Evolutionary conservation across 345 rosid species (phyloP).

Genomic region (Gossypium australe): DNA sequence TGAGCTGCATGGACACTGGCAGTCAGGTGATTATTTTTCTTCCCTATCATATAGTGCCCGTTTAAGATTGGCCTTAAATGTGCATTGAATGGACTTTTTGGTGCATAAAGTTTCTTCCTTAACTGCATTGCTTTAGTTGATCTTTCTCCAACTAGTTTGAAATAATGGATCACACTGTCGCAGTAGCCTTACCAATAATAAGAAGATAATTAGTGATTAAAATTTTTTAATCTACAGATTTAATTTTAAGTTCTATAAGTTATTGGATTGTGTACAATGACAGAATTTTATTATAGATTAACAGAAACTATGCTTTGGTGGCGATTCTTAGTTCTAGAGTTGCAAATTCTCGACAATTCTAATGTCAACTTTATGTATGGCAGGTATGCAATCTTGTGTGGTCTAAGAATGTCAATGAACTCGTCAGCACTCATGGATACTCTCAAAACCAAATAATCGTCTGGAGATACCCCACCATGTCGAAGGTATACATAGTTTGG

Average conservation of each 20-base stretch:
- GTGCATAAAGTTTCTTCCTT: not conserved
- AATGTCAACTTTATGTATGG: not conserved
- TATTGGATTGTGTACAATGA: not conserved
- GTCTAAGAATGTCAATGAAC: slow-evolving; percentile 98
- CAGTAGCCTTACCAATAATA: not conserved
- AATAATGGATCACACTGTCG: not conserved
- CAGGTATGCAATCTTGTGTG: slow-evolving; percentile 98
- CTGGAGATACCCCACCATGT: slow-evolving; percentile 98
- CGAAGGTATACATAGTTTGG: slow-evolving; percentile 51
- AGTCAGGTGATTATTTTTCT: slow-evolving; percentile 58
- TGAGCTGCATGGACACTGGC: slow-evolving; percentile 89
- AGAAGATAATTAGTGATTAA: not conserved
- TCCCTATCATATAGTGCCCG: not conserved
- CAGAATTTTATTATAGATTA: not conserved
- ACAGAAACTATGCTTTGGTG: not conserved
- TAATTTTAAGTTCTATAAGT: not conserved
- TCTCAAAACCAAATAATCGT: slow-evolving; percentile 98
- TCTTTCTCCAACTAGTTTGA: not conserved
- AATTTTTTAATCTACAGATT: not conserved
- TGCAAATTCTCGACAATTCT: not conserved
- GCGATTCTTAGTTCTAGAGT: not conserved
- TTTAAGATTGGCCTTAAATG: not conserved
- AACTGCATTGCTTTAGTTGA: not conserved
- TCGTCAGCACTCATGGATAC: slow-evolving; percentile 98
- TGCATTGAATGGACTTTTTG: not conserved